Evolutionary conservation across 2,329 filamentous ascomycete genomes (phyloP), one percentile per base, ranked within the genome.

Genomic region (Fusarium mundagurra): DNA sequence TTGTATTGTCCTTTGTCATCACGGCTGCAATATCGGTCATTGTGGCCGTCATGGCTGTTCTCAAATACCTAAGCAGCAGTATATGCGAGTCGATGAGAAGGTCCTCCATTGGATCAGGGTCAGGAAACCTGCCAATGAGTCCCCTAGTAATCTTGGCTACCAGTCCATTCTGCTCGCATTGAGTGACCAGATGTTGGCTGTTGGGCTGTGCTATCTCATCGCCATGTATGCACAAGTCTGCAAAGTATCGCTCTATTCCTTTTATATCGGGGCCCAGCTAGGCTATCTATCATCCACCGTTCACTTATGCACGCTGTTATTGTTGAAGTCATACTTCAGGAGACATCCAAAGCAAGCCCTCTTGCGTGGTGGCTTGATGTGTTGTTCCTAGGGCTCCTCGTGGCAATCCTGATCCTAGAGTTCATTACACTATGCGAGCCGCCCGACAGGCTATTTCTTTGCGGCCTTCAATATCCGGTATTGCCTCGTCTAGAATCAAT

Each of bases 131-230:
- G 57, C 71, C 27, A 61, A 58, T 17, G 58, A 71, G 20, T 41
- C 39, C 20, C 71, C 61, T 3, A 48, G 58, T 17, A 74, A 74
- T 53, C 61, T 73, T 39, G 66, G 66, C 7, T 73, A 73, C 13
- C 67, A 74, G 29, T 43, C 50, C n/a, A 57, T 73, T 38, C 58
- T 74, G 5, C 71, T 74, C 17, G 50, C 41, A 14, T 36, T 73
- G n/a, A 74, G 71, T n/a, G 67, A 74, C 17, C 71, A 73, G 45
- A 71, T 64, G 41, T 41, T 74, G n/a, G 47, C 68, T 12, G 34
- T 61, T 38, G 57, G 66, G 29, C 45, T 73, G 13, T 71, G 47
- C 16, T 74, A 74, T 50, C 67, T 55, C 38, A 54, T 71, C 53
- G 62, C 71, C 38, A 74, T 71, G 53, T 74, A 73, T 59, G 39